Evolutionary conservation across 345 rosid species (phyloP).

Genomic region (Raphanus raphanistrum): DNA sequence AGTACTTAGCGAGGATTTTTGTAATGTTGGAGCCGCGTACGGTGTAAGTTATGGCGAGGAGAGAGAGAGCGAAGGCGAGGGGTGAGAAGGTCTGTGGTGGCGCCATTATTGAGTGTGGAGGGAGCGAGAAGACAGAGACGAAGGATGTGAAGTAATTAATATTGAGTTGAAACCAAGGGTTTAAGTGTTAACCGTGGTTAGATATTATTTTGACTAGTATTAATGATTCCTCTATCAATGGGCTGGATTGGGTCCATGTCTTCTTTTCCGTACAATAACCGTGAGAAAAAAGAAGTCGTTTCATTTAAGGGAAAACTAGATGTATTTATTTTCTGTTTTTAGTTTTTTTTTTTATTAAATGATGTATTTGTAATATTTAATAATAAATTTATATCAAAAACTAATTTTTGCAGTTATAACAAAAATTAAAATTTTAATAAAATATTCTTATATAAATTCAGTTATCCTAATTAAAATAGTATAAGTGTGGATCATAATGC

Average conservation of each 20-base stretch:
- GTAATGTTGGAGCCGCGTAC: conserved; percentile 65
- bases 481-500: too few species aligned
- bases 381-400: too few species aligned
- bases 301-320: not conserved
- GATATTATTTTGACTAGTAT: conserved; percentile 16
- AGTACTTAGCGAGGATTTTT: conserved; percentile 58
- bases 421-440: too few species aligned
- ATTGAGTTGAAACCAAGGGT: not conserved
- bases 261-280: conserved; percentile 46
- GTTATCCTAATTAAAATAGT: too few species aligned
- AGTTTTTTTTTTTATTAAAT: too few species aligned
- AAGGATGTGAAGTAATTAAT: not conserved
- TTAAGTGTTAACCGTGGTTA: conserved; percentile 3
- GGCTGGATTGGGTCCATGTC: conserved; percentile 47
- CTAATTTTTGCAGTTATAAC: too few species aligned
- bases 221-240: not conserved
- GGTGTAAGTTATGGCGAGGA: conserved; percentile 38
- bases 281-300: conserved; percentile 39
- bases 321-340: too few species aligned
- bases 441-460: too few species aligned
- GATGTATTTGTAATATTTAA: too few species aligned
- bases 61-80: conserved; percentile 39
- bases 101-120: conserved; percentile 34
- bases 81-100: conserved; percentile 30
- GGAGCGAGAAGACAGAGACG: not conserved